phyloP scores from a whole-genome alignment of 768 basidiomycete species.

The Boletus sp. region DNA sequence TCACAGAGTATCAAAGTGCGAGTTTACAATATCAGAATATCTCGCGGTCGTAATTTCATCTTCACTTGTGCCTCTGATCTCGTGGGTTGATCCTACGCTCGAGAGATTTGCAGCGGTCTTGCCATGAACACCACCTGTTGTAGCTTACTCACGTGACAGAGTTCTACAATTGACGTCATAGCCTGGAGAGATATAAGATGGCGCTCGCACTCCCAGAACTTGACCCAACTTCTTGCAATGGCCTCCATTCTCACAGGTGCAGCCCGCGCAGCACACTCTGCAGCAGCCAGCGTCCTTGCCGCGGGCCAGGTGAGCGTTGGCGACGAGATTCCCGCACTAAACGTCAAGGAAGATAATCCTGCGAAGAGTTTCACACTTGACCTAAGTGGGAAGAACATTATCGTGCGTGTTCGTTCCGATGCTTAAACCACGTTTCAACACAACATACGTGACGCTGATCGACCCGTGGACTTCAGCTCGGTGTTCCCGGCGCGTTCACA shows the following conservation, averaged over 20 bases:
- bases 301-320: conserved; percentile 39
- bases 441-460: background rate
- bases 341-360: conserved; percentile 59
- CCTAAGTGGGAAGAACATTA: conserved; percentile 58
- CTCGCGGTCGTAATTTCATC: conserved; percentile 56
- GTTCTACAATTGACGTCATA: background rate
- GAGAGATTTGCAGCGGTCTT: background rate
- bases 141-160: conserved; percentile 1
- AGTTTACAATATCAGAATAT: conserved; percentile 79
- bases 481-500: conserved; percentile 77
- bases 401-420: conserved; percentile 40
- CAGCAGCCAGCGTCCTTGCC: conserved; percentile 48
- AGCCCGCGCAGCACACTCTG: conserved; percentile 52
- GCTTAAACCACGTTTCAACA: background rate
- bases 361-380: conserved; percentile 40
- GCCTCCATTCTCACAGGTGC: conserved; percentile 44
- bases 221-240: conserved; percentile 33
- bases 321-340: conserved; percentile 43
- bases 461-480: conserved; percentile 43
- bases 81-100: background rate
- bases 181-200: background rate
- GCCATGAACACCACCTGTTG: too few species aligned
- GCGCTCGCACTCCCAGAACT: background rate
- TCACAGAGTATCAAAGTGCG: conserved; percentile 74
- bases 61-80: background rate